Evolutionary conservation across 1,139 yeast species (phyloP), one percentile per base, ranked within the genome.

Genomic region (Pichia sp.): DNA sequence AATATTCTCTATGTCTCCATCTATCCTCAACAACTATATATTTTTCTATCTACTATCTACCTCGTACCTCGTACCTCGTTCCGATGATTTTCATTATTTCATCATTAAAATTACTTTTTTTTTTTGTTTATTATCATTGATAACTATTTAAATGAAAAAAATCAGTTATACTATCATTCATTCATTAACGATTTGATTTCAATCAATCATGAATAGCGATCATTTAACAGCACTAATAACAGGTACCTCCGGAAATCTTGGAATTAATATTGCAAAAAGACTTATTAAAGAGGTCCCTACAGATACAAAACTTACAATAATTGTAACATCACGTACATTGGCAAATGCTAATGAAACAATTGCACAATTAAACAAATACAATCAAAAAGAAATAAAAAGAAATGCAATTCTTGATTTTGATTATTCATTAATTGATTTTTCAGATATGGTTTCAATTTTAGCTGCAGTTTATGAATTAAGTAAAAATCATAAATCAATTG

Each of bases 261-360:
- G 98, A 3, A 69, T 85, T 53, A 85, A 87, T 55, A 83, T 89
- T 36, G 96, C 94, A 10, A 80, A 82, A 59, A 71, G 97, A 42
- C 67, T 92, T 30, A 70, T 92, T 20, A 82, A 80, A 43, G 71
- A 75, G 42, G 62, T 78, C 4, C 78, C 81, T 4, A 60, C 67
- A 1, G 70, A 71, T 23, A 68, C 70, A 12, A 70, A 82, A 46
- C 60, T 92, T 42, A 89, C 96, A 0, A 68, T 92, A 7, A 78
- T 92, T 12, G 89, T 90, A 10, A 89, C 97, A 0, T 86, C 96
- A 3, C 72, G 98, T 54, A 87, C 96, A 0, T 70, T 92, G 39
- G 89, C 96, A 6, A 78, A 86, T 48, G 96, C 80, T 10, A 80
- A 82, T 49, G 87, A 85, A 48, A 83, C 82, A n/a, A 85, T 89